Evolutionary conservation across 2,329 filamentous ascomycete genomes (phyloP).

Genomic region (Didymella glomerata): DNA sequence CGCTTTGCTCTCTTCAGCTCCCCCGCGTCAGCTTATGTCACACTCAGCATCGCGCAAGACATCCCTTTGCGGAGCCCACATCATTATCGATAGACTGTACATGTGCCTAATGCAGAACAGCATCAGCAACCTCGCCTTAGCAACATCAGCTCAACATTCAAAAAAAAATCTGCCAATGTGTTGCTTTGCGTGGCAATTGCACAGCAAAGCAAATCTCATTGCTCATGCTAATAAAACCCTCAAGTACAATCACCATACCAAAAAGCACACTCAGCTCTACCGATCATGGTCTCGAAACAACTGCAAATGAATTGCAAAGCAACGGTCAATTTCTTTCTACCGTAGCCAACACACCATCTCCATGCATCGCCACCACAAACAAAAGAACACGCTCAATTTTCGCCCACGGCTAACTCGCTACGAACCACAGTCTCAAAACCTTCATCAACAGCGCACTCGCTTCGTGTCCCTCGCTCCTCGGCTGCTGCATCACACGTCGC

Average conservation of each 20-base stretch:
- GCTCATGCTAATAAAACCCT: not conserved
- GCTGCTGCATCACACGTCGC: not conserved
- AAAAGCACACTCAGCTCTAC: not conserved
- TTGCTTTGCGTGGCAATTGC: not conserved
- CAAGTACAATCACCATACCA: not conserved
- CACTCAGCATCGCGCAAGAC: not conserved
- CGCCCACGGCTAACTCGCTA: not conserved
- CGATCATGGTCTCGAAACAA: not conserved
- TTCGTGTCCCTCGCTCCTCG: not conserved
- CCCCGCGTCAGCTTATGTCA: slow-evolving; percentile 18
- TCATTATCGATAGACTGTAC: slow-evolving; percentile 22
- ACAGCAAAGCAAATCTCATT: not conserved
- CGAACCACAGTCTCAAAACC: not conserved
- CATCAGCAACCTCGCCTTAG: slow-evolving; percentile 1
- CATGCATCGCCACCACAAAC: too few species aligned
- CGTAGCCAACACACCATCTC: too few species aligned
- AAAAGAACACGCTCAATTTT: not conserved
- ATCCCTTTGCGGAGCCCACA: slow-evolving; percentile 5
- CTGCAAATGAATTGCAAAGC: too few species aligned
- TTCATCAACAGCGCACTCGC: not conserved
- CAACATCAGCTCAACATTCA: not conserved
- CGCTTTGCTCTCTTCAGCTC: slow-evolving; percentile 2
- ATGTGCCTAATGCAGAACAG: slow-evolving; percentile 10
- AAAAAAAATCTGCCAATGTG: not conserved
- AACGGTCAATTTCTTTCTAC: too few species aligned